Conservation (phyloP, 2,329 filamentous ascomycete genomes). For the Hymenoscyphus albidus region DNA sequence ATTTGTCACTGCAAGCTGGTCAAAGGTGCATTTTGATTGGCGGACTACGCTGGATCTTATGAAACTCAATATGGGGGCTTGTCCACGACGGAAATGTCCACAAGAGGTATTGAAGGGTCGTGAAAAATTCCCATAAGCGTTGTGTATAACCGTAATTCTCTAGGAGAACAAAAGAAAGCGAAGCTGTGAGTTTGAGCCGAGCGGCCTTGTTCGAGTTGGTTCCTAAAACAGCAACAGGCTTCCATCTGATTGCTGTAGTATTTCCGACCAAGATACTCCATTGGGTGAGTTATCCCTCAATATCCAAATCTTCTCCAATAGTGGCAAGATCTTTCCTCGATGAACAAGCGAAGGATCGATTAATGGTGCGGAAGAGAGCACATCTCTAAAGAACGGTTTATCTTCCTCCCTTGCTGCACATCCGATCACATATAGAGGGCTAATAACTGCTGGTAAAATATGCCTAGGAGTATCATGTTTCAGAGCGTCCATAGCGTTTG, state of each 20-base stretch:
- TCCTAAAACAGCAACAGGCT: slow-evolving; percentile 16
- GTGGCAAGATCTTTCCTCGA: slow-evolving; percentile 27
- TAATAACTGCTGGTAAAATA: slow-evolving; percentile 24
- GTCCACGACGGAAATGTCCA: no score
- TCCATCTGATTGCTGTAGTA: slow-evolving; percentile 17
- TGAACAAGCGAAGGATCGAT: slow-evolving; percentile 28
- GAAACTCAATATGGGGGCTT: background rate
- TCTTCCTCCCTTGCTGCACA: slow-evolving; percentile 24
- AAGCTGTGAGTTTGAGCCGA: background rate
- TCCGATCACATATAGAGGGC: slow-evolving; percentile 29
- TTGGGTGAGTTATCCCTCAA: slow-evolving; percentile 10
- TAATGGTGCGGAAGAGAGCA: slow-evolving; percentile 27
- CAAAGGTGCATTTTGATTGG: background rate
- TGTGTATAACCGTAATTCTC: background rate
- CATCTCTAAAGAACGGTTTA: slow-evolving; percentile 25
- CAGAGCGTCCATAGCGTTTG: slow-evolving; percentile 25
- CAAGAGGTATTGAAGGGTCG: no score
- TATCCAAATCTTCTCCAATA: slow-evolving; percentile 29
- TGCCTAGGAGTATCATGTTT: slow-evolving; percentile 16
- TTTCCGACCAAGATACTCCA: slow-evolving; percentile 12
- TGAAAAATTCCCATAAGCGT: background rate
- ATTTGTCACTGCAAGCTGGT: background rate
- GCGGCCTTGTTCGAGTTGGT: background rate
- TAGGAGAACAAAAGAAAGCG: background rate
- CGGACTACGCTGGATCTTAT: background rate